Conservation (phyloP, 169 alveolate genomes). For the Neospora caninum region DNA sequence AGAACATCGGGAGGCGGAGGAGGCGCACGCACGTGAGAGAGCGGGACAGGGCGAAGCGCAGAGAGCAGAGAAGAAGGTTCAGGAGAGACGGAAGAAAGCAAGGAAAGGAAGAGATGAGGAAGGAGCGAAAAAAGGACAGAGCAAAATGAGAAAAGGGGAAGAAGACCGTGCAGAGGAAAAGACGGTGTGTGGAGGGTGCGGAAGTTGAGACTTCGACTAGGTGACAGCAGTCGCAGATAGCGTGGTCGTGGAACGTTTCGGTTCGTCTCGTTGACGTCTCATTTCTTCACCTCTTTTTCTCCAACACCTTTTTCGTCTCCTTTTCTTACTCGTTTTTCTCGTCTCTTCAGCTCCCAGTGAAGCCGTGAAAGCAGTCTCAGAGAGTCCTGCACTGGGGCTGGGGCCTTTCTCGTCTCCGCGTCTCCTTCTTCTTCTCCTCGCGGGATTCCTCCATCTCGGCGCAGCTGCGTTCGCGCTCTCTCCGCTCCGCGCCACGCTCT, state of each 20-base stretch:
- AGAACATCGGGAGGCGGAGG: neutral
- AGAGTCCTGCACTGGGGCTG: neutral
- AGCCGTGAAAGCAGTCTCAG: neutral
- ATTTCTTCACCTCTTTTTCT: too few species aligned
- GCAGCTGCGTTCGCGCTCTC: neutral
- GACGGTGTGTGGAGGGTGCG: too few species aligned
- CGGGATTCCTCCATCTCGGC: neutral
- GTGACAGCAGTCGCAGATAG: too few species aligned
- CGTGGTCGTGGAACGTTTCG: too few species aligned
- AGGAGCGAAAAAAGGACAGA: neutral
- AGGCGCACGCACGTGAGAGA: neutral
- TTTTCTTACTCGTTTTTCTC: neutral
- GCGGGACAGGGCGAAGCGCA: neutral
- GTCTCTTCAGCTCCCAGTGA: neutral
- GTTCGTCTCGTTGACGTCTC: too few species aligned
- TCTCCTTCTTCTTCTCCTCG: neutral
- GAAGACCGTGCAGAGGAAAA: too few species aligned
- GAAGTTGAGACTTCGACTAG: too few species aligned
- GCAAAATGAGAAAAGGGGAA: too few species aligned
- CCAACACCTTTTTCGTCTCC: too few species aligned
- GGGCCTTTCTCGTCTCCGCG: neutral
- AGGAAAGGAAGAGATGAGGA: neutral
- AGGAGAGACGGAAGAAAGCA: neutral
- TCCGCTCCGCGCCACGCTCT: neutral
- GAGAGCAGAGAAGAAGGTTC: neutral